phyloP scores from a whole-genome alignment of 371 early-diverging fungal genomes.

The Mucor plumbeus region DNA sequence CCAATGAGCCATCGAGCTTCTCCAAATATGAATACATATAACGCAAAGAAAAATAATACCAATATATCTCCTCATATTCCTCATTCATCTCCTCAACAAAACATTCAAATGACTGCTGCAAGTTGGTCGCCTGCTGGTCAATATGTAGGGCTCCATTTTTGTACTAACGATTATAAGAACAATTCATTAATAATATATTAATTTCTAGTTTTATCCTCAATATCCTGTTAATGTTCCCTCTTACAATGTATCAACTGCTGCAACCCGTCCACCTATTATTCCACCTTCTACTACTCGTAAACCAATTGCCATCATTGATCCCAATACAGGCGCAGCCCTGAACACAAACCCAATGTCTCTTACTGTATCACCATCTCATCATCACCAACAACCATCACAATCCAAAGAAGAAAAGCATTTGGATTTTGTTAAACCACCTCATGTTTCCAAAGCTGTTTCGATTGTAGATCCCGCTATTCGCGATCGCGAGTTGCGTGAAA shows the following conservation, averaged over 20 bases:
- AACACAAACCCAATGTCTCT: constrained; percentile 25
- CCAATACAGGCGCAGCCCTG: constrained; percentile 70
- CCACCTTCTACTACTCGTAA: constrained; percentile 49
- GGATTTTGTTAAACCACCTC: constrained; percentile 35
- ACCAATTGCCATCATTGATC: constrained; percentile 76
- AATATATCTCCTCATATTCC: constrained; percentile 25
- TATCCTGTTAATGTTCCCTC: constrained; percentile 24
- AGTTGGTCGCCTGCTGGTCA: constrained; percentile 18
- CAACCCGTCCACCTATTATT: constrained; percentile 37
- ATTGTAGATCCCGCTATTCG: constrained; percentile 68
- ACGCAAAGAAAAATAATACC: constrained; percentile 18
- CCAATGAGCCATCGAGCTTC: constrained; percentile 40
- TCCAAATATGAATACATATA: constrained; percentile 23
- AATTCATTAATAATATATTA: background rate
- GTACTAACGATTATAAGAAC: too few relatives aligned
- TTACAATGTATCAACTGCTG: background rate
- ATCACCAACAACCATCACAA: constrained; percentile 10
- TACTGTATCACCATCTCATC: constrained; percentile 29
- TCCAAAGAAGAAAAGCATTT: constrained; percentile 33
- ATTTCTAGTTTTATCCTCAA: constrained; percentile 22
- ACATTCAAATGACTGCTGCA: constrained; percentile 19
- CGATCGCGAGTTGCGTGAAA: constrained; percentile 36
- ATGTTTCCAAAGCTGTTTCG: constrained; percentile 56
- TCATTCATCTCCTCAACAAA: constrained; percentile 40
- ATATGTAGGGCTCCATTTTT: constrained; percentile 36